Evolutionary conservation across 768 basidiomycete species (phyloP).

Genomic region (Termitomyces titanicus): DNA sequence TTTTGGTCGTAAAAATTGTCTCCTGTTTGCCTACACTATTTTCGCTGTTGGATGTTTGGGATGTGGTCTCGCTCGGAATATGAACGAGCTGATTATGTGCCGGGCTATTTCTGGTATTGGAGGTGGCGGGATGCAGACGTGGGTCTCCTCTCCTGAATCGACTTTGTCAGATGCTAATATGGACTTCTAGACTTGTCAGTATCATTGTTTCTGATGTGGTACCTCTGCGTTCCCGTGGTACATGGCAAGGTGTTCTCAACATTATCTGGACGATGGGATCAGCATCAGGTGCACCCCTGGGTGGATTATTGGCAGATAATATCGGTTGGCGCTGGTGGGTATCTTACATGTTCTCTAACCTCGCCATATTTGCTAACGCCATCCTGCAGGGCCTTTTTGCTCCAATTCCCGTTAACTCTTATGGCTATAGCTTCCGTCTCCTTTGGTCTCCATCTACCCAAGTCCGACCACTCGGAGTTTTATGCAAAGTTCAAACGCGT

Average conservation of each 20-base stretch:
- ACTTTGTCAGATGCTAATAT: not conserved
- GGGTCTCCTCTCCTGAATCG: constrained; percentile 15
- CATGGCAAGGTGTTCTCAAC: constrained; percentile 69
- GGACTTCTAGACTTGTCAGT: constrained; percentile 44
- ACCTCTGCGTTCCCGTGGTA: constrained; percentile 58
- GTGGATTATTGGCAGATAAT: constrained; percentile 58
- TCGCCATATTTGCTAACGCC: not conserved
- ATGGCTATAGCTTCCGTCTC: constrained; percentile 52
- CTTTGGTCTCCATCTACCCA: constrained; percentile 52
- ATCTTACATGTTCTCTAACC: not conserved
- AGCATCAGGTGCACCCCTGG: constrained; percentile 57
- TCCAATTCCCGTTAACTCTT: constrained; percentile 55
- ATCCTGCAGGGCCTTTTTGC: constrained; percentile 46
- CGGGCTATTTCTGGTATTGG: constrained; percentile 58
- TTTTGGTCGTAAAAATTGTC: constrained; percentile 56
- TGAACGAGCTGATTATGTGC: constrained; percentile 50
- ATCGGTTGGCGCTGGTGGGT: constrained; percentile 65
- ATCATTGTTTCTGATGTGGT: constrained; percentile 68
- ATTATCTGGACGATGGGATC: constrained; percentile 58
- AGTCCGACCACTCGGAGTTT: constrained; percentile 36
- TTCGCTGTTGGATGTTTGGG: constrained; percentile 52
- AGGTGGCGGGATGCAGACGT: constrained; percentile 64
- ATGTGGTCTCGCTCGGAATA: constrained; percentile 50
- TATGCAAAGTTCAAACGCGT: constrained; percentile 51
- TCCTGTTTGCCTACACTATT: constrained; percentile 50